Evolutionary conservation across 768 basidiomycete species (phyloP).

Genomic region (Serendipita indica): DNA sequence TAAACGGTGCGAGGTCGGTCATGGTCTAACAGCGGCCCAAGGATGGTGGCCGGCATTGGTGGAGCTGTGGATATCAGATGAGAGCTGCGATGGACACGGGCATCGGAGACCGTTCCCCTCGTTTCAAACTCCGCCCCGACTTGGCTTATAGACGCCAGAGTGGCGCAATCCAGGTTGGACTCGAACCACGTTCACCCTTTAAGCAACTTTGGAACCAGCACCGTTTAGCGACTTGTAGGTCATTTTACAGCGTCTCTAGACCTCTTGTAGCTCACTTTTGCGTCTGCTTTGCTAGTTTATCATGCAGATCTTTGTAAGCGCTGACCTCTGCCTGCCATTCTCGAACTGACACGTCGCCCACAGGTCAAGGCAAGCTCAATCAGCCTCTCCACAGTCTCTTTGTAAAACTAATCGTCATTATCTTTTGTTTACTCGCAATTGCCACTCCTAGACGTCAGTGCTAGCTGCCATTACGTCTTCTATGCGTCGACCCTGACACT

Average conservation of each 20-base stretch:
- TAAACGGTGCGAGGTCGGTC: conserved; percentile 6
- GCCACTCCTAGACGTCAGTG: conserved; percentile 4
- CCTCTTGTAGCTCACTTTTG: neutral
- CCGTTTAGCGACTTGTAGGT: neutral
- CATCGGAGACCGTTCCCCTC: too few relatives aligned
- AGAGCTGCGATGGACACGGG: too few relatives aligned
- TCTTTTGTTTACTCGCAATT: neutral
- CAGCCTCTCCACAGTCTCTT: neutral
- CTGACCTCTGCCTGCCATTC: neutral
- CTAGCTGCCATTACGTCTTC: neutral
- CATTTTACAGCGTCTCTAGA: neutral
- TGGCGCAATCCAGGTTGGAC: neutral
- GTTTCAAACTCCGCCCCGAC: neutral
- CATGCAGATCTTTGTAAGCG: conserved; percentile 10
- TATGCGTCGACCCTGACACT: neutral
- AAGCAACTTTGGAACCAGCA: neutral
- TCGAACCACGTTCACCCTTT: neutral
- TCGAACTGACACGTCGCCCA: neutral
- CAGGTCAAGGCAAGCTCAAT: conserved; percentile 1
- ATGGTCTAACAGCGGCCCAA: too few relatives aligned
- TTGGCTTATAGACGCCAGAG: neutral
- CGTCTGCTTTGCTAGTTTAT: neutral
- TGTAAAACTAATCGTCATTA: neutral
- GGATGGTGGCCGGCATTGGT: too few relatives aligned
- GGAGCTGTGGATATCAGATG: too few relatives aligned